Percentiles rank a stretch among this genome's conserved stretches.
Conservation (phyloP, 805 yeast genomes). For the Sugiyamaella marilandica region DNA sequence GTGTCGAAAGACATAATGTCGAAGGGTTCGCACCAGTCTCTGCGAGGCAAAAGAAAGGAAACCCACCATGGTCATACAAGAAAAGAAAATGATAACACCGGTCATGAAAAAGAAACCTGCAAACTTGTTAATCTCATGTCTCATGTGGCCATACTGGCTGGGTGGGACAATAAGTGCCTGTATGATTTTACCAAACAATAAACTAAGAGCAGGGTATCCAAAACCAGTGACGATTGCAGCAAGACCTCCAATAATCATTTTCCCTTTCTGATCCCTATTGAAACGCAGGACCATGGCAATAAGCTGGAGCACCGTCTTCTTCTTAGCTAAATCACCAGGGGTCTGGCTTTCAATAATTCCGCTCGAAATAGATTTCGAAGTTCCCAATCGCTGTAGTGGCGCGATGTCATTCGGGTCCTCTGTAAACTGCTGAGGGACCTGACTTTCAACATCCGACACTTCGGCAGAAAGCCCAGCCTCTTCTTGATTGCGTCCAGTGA, state of each 20-base stretch:
- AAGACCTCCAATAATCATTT: slow-evolving; percentile 25
- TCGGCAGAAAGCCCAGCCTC: neutral
- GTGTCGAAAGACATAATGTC: slow-evolving; percentile 31
- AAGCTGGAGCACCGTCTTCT: slow-evolving; percentile 6
- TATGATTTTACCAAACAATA: slow-evolving; percentile 36
- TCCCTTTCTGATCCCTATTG: slow-evolving; percentile 25
- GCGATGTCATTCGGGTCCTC: slow-evolving; percentile 10
- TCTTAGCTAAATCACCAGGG: neutral
- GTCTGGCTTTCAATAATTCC: slow-evolving; percentile 12
- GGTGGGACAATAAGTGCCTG: slow-evolving; percentile 33
- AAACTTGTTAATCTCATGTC: slow-evolving; percentile 32
- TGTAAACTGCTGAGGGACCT: neutral
- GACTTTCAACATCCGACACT: slow-evolving; percentile 16
- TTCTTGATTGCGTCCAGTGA: slow-evolving; percentile 19
- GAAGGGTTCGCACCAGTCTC: slow-evolving; percentile 32
- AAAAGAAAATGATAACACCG: slow-evolving; percentile 29
- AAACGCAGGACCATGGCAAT: slow-evolving; percentile 17
- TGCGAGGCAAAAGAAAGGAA: slow-evolving; percentile 29
- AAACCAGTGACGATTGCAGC: slow-evolving; percentile 33
- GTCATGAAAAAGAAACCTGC: slow-evolving; percentile 35
- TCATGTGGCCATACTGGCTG: slow-evolving; percentile 31
- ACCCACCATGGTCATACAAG: slow-evolving; percentile 23
- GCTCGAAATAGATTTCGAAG: slow-evolving; percentile 20
- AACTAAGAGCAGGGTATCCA: slow-evolving; percentile 36
- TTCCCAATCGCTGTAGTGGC: slow-evolving; percentile 11